Conservation (phyloP, 2,329 filamentous ascomycete genomes). For the Colletotrichum chlorophyti region DNA sequence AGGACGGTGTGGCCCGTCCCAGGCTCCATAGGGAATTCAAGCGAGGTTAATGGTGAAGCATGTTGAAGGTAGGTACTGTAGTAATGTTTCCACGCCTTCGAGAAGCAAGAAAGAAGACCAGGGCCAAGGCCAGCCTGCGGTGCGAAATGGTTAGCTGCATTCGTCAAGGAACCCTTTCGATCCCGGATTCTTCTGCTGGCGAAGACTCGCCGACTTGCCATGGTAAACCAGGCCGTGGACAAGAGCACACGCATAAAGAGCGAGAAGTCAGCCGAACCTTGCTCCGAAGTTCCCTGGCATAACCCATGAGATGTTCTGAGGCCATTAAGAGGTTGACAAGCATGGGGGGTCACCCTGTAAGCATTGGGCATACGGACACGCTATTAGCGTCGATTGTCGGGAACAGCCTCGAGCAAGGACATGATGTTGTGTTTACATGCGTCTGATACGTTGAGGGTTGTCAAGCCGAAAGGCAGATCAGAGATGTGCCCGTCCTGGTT, state of each 20-base stretch:
- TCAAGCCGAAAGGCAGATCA: not conserved
- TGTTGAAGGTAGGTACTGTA: no score
- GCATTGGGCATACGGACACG: not conserved
- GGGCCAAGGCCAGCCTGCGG: not conserved
- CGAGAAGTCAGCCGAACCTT: not conserved
- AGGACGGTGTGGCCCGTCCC: no score
- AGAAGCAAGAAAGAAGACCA: slow-evolving; percentile 20
- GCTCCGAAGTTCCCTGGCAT: slow-evolving; percentile 8
- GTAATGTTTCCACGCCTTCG: slow-evolving; percentile 18
- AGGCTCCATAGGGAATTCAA: no score
- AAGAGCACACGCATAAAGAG: not conserved
- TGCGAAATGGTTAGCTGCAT: slow-evolving; percentile 4
- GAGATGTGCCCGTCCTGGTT: not conserved
- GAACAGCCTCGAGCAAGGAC: slow-evolving; percentile 11
- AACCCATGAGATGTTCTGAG: slow-evolving; percentile 10
- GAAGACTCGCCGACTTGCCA: not conserved
- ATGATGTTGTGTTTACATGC: slow-evolving; percentile 6
- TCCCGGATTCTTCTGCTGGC: slow-evolving; percentile 4
- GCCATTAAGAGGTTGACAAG: not conserved
- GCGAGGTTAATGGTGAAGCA: no score
- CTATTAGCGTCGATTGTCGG: slow-evolving; percentile 17
- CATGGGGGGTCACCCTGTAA: slow-evolving; percentile 15
- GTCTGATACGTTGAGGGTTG: not conserved
- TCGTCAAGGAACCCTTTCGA: slow-evolving; percentile 2
- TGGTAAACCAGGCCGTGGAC: not conserved